Conservation (phyloP, 768 basidiomycete species). For the Calvatia gigantea region DNA sequence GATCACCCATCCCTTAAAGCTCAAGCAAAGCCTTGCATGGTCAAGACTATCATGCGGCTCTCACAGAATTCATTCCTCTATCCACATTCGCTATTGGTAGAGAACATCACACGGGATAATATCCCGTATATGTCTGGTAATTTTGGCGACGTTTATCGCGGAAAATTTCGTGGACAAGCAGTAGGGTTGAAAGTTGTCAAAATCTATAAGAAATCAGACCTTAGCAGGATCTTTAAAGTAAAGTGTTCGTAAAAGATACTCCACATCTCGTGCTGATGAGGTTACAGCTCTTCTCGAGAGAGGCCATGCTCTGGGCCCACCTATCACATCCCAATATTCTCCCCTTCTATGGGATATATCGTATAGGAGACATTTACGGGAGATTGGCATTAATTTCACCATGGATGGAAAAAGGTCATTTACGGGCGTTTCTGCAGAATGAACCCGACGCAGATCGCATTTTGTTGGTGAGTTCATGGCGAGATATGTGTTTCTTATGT, state of each 20-base stretch:
- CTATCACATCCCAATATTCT: conserved; percentile 12
- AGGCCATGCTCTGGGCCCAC: conserved; percentile 16
- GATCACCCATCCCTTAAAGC: background rate
- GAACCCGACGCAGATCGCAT: conserved; percentile 2
- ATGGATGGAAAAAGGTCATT: conserved; percentile 17
- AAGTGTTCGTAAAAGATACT: background rate
- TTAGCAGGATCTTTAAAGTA: conserved; percentile 2
- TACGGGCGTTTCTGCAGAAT: conserved; percentile 5
- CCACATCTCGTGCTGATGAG: background rate
- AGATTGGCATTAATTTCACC: conserved; percentile 14
- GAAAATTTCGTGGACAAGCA: conserved; percentile 1
- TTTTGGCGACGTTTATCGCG: conserved; percentile 11
- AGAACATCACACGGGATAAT: background rate
- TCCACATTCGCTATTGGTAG: conserved; percentile 4
- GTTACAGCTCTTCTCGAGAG: conserved; percentile 11
- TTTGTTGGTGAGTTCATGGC: conserved; percentile 2
- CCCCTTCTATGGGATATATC: conserved; percentile 16
- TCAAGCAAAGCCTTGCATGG: background rate
- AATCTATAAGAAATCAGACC: conserved; percentile 1
- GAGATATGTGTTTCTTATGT: background rate
- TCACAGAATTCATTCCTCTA: conserved; percentile 6
- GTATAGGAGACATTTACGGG: background rate
- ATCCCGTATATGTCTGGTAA: background rate
- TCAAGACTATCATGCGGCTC: conserved; percentile 1
- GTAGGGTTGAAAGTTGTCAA: conserved; percentile 10